Evolutionary conservation across 352 stramenopile genomes (phyloP).

Genomic region (Globisporangium yorkense): DNA sequence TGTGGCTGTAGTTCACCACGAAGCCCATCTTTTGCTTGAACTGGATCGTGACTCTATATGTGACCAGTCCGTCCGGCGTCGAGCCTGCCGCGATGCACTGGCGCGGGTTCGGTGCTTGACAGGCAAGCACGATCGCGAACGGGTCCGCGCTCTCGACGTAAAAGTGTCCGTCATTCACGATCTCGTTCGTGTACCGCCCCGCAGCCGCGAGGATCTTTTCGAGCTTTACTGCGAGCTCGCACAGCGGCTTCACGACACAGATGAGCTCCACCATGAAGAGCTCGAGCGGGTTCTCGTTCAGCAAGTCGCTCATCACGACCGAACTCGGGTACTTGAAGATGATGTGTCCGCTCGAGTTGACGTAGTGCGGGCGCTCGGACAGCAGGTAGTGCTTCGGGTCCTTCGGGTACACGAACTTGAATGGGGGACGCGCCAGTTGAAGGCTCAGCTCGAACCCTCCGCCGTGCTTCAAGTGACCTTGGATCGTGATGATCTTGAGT

Average conservation of each 20-base stretch:
- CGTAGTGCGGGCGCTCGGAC: constrained; percentile 60
- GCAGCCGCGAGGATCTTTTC: constrained; percentile 62
- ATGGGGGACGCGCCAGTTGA: constrained; percentile 52
- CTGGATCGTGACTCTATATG: constrained; percentile 76
- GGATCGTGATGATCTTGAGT: constrained; percentile 70
- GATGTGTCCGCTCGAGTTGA: constrained; percentile 65
- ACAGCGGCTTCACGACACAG: constrained; percentile 82
- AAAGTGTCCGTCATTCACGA: constrained; percentile 68
- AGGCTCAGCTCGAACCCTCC: constrained; percentile 77
- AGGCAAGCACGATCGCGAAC: constrained; percentile 79
- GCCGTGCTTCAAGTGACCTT: constrained; percentile 72
- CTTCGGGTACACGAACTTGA: constrained; percentile 65
- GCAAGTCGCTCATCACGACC: constrained; percentile 53
- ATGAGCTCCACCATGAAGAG: constrained; percentile 87
- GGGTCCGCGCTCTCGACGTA: constrained; percentile 81
- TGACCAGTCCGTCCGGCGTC: constrained; percentile 67
- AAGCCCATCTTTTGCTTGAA: constrained; percentile 88
- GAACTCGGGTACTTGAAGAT: constrained; percentile 81
- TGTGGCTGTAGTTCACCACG: constrained; percentile 85
- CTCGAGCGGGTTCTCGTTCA: constrained; percentile 80
- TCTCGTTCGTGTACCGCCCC: constrained; percentile 69
- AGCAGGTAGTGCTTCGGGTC: constrained; percentile 49
- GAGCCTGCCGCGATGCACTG: constrained; percentile 63
- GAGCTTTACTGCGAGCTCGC: constrained; percentile 76
- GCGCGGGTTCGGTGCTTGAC: constrained; percentile 61